phyloP scores from a whole-genome alignment of 2,329 filamentous ascomycete genomes.

The Hirsutella thompsonii region DNA sequence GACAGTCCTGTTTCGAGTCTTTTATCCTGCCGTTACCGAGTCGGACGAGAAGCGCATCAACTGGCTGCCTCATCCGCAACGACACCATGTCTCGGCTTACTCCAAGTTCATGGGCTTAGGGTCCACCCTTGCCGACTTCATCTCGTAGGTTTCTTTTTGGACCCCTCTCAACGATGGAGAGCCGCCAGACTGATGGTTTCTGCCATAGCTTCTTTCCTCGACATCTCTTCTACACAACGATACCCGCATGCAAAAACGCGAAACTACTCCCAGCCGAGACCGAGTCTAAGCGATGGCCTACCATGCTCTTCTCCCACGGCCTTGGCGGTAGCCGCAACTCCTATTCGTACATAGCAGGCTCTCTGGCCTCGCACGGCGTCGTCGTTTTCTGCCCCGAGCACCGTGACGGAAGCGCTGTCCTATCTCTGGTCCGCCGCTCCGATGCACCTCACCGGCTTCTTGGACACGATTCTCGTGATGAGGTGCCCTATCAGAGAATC shows the following conservation, averaged over 20 bases:
- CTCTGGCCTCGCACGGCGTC: constrained; percentile 67
- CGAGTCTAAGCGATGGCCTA: constrained; percentile 53
- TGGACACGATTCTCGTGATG: constrained; percentile 10
- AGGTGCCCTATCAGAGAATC: constrained; percentile 36
- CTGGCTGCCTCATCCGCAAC: constrained; percentile 70
- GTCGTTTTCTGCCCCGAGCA: constrained; percentile 75
- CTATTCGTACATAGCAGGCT: constrained; percentile 73
- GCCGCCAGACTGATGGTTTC: not conserved
- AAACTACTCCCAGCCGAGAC: constrained; percentile 39
- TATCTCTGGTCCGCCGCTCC: constrained; percentile 57
- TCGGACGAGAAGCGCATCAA: constrained; percentile 46
- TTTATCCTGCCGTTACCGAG: constrained; percentile 55
- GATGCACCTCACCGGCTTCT: constrained; percentile 23
- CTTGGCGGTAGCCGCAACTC: constrained; percentile 70
- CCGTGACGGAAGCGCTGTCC: constrained; percentile 65
- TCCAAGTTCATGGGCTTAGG: constrained; percentile 61
- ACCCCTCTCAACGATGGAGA: no score
- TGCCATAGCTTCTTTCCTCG: constrained; percentile 48
- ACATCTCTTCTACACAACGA: constrained; percentile 58
- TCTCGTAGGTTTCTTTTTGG: constrained; percentile 31
- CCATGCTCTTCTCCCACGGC: constrained; percentile 77
- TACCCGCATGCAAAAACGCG: constrained; percentile 63
- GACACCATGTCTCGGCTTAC: constrained; percentile 62
- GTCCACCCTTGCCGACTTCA: constrained; percentile 39
- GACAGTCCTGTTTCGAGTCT: constrained; percentile 71